Evolutionary conservation across 192 early-diverging fungal species (phyloP).

Genomic region (Allomyces macrogynus): DNA sequence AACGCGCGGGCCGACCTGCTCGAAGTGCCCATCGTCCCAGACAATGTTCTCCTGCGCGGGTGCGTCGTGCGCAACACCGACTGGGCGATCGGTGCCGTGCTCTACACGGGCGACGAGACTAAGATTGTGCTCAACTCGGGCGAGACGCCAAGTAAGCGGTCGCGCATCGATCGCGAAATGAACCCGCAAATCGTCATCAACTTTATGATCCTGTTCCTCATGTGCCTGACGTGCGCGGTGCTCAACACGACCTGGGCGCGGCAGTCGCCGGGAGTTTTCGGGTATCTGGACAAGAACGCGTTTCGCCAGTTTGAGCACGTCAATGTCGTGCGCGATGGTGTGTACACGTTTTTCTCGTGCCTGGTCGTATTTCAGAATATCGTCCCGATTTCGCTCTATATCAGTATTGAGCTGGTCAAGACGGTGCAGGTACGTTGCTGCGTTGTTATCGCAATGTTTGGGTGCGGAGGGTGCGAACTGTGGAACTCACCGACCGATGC

Average conservation of each 20-base stretch:
- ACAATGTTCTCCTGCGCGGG: slow-evolving; percentile 37
- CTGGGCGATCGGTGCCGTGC: slow-evolving; percentile 48
- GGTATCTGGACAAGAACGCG: not conserved
- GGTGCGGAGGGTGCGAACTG: too few relatives aligned
- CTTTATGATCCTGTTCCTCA: slow-evolving; percentile 24
- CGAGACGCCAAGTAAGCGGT: slow-evolving; percentile 42
- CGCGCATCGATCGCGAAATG: slow-evolving; percentile 44
- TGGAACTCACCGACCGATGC: not conserved
- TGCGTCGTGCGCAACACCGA: slow-evolving; percentile 52
- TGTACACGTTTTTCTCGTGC: slow-evolving; percentile 28
- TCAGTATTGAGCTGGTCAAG: slow-evolving; percentile 42
- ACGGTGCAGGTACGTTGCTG: slow-evolving; percentile 35
- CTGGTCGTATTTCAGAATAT: slow-evolving; percentile 42
- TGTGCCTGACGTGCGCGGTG: slow-evolving; percentile 27
- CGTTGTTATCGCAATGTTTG: too few relatives aligned
- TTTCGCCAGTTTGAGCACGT: not conserved
- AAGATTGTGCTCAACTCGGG: slow-evolving; percentile 61
- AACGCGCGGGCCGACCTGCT: not conserved
- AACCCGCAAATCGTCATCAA: slow-evolving; percentile 32
- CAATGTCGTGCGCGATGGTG: not conserved
- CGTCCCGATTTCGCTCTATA: slow-evolving; percentile 41
- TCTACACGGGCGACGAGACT: slow-evolving; percentile 56
- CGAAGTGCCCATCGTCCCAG: not conserved
- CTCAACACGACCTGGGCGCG: not conserved
- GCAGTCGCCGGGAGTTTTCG: not conserved